These are phyloP conservation scores for Diaporthe sp. DNA, from an alignment of 2,329 filamentous ascomycete species.

Conservation along the genomic window DNA sequence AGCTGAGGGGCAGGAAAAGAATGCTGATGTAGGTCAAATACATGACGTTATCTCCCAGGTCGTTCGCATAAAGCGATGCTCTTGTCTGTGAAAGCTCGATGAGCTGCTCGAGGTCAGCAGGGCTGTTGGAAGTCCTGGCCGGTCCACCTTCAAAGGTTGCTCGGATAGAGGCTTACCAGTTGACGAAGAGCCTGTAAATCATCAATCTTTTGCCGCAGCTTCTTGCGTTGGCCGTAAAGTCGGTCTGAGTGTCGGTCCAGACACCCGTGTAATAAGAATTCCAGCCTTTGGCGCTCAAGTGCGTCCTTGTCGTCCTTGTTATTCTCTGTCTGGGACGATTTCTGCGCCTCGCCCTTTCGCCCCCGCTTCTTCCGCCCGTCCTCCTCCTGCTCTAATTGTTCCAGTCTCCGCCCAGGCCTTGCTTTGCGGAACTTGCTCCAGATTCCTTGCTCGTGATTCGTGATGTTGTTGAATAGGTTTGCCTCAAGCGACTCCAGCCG, in stretches of 20 bases:
- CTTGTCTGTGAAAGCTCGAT: not conserved
- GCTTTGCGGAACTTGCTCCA: not conserved
- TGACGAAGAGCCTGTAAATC: not conserved
- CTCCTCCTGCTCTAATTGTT: not conserved
- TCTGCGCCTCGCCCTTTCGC: not conserved
- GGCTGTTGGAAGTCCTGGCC: not conserved
- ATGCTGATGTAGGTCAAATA: conserved; percentile 4
- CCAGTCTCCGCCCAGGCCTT: not conserved
- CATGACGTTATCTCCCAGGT: not conserved
- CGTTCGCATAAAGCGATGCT: not conserved
- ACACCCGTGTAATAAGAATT: not conserved
- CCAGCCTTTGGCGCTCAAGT: not conserved
- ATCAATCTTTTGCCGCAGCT: not conserved
- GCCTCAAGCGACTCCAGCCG: conserved; percentile 2
- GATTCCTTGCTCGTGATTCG: not conserved
- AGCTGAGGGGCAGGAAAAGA: not conserved
- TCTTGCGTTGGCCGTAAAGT: not conserved
- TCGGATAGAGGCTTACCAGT: not conserved
- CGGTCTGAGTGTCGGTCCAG: not conserved
- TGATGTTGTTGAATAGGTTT: not conserved
- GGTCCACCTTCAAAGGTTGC: no score
- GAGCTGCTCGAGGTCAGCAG: not conserved
- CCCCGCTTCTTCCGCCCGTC: not conserved
- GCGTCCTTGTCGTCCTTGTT: not conserved
- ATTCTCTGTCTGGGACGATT: not conserved